Evolutionary conservation across 805 yeast genomes (phyloP).

Genomic region (Zygotorulaspora florentina): DNA sequence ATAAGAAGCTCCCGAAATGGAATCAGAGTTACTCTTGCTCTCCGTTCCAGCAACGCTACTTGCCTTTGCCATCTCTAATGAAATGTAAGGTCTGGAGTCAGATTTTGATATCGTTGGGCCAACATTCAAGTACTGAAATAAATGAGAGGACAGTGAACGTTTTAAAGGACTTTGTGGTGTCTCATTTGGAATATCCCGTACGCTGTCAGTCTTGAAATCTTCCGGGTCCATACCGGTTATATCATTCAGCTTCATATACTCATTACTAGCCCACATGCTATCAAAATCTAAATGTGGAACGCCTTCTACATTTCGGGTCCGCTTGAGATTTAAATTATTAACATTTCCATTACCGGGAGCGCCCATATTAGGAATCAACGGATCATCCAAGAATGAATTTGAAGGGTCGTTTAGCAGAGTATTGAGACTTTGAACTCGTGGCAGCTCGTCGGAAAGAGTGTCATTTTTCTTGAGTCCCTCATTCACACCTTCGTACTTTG

Average conservation of each 20-base stretch:
- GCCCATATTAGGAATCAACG: slow-evolving; percentile 7
- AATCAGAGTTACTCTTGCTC: slow-evolving; percentile 3
- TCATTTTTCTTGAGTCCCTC: background rate
- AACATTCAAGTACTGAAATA: slow-evolving; percentile 9
- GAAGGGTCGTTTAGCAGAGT: slow-evolving; percentile 3
- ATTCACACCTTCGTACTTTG: background rate
- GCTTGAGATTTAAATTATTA: background rate
- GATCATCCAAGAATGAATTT: slow-evolving; percentile 8
- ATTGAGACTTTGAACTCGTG: slow-evolving; percentile 5
- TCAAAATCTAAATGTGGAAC: slow-evolving; percentile 35
- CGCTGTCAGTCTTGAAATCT: background rate
- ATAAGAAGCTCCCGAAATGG: slow-evolving; percentile 3
- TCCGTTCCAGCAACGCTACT: slow-evolving; percentile 4
- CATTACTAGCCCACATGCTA: slow-evolving; percentile 49
- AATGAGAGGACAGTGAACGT: slow-evolving; percentile 8
- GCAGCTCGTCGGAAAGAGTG: background rate
- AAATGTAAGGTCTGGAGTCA: slow-evolving; percentile 23
- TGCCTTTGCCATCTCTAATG: slow-evolving; percentile 17
- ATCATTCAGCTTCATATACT: slow-evolving; percentile 25
- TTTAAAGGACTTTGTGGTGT: slow-evolving; percentile 1
- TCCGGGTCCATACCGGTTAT: slow-evolving; percentile 9
- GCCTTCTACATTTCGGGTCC: too few relatives aligned
- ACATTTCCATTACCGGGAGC: background rate
- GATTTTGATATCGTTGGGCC: slow-evolving; percentile 9
- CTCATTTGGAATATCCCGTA: background rate